Evolutionary conservation across 441 rosid genomes (phyloP), one percentile per base, ranked within the genome.

Genomic region (Daphne laureola): DNA sequence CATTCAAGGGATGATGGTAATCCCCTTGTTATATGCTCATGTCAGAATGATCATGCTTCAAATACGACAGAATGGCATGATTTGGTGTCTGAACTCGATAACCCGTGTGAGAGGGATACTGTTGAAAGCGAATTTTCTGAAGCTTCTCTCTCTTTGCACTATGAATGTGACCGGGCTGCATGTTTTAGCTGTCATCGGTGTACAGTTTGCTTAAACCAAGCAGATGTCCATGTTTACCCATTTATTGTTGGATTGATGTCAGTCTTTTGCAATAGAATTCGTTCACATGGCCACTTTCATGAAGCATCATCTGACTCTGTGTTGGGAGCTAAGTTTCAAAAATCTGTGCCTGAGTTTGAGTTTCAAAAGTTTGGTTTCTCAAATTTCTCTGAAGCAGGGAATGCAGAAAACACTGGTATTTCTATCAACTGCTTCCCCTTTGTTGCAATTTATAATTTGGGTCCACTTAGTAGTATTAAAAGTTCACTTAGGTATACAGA

Each of bases 181-280:
- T 67, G 53, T 27, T 38, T 56, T 26, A 51, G 62, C 69, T 65
- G 35, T 62, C 72, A 72, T 55, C 77, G 74, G 62, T 74, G 66
- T 64, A 62, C 68, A 18, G 41, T 90, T 64, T 46, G 55, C 73
- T 75, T 91, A 80, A 80, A 57, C 54, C 74, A 83, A 64, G 79
- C 79, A 57, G 91, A 93, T 65, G 67, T 93, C 63, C 97, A 93
- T 77, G 85, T 91, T 74, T 78, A 82, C 62, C 99, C 97, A 48
- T 62, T 54, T 74, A 68, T 83, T 64, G 38, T 86, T 57, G 79
- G 86, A 44, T 58, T 77, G 68, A 59, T 93, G 74, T 55, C 61
- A 57, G 78, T 81, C 17, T 79, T 90, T 68, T 58, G 65, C 65
- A 71, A 80, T 54, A 76, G 68, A 67, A 53, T 93, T 61, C 66